Conservation (phyloP, 805 yeast species). For the Ogataea kodamae region DNA sequence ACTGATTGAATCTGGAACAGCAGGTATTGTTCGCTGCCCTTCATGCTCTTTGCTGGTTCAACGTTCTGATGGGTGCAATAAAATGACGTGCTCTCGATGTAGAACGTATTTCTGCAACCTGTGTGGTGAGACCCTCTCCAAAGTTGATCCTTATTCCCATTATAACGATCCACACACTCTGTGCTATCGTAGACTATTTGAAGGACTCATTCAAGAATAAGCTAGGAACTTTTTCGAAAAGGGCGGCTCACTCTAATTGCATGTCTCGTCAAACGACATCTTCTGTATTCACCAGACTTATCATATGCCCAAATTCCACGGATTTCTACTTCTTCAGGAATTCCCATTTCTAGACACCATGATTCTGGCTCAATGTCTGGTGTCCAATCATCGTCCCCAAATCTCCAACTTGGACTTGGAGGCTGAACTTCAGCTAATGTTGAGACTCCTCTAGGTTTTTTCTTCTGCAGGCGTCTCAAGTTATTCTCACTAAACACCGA, state of each 20-base stretch:
- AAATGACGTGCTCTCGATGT: conserved; percentile 55
- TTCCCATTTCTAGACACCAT: conserved; percentile 51
- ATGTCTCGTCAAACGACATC: conserved; percentile 54
- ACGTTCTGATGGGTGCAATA: conserved; percentile 61
- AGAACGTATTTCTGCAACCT: conserved; percentile 48
- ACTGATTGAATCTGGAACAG: conserved; percentile 39
- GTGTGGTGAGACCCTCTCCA: conserved; percentile 43
- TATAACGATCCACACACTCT: conserved; percentile 38
- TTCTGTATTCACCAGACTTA: conserved; percentile 46
- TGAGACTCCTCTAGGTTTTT: conserved; percentile 63
- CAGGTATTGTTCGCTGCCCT: conserved; percentile 50
- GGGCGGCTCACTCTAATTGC: conserved; percentile 46
- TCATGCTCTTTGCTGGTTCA: conserved; percentile 47
- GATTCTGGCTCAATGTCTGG: conserved; percentile 50
- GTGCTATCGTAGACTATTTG: conserved; percentile 51
- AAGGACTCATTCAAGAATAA: conserved; percentile 42
- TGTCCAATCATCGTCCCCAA: conserved; percentile 60
- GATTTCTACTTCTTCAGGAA: conserved; percentile 31
- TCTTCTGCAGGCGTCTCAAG: conserved; percentile 41
- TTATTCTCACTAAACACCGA: conserved; percentile 52
- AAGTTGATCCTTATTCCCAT: conserved; percentile 50
- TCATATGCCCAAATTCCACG: conserved; percentile 51
- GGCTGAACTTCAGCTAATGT: conserved; percentile 54
- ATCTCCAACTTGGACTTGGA: conserved; percentile 68
- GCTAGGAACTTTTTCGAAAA: conserved; percentile 1